Conservation (phyloP, 2,329 filamentous ascomycete species). For the Aspergillus brunneoviolaceus region DNA sequence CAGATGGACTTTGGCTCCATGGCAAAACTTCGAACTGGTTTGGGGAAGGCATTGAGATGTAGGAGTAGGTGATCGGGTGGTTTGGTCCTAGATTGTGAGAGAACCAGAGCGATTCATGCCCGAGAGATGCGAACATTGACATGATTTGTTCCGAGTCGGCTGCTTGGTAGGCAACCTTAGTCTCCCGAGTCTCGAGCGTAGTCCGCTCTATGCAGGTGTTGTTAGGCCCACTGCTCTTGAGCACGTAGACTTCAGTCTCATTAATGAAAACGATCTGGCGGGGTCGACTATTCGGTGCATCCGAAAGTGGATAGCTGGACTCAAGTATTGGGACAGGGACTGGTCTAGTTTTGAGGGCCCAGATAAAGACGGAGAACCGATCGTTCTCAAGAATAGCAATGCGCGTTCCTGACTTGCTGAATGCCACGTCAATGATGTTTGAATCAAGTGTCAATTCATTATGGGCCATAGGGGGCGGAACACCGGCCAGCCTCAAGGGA, state of each 20-base stretch:
- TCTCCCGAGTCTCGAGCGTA: constrained; percentile 34
- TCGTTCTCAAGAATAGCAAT: constrained; percentile 71
- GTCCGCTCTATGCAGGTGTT: constrained; percentile 34
- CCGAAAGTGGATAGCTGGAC: constrained; percentile 38
- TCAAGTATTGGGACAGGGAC: constrained; percentile 39
- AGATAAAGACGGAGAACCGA: constrained; percentile 68
- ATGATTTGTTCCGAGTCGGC: constrained; percentile 35
- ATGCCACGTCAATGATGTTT: constrained; percentile 70
- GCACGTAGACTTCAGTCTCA: constrained; percentile 44
- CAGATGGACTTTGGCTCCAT: constrained; percentile 35
- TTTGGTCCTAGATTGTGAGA: constrained; percentile 29
- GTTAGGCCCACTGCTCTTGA: constrained; percentile 37
- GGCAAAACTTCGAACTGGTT: constrained; percentile 20
- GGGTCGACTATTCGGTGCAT: constrained; percentile 30
- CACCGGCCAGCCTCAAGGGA: constrained; percentile 76
- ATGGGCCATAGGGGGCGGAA: constrained; percentile 90
- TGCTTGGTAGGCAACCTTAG: constrained; percentile 31
- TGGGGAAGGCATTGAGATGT: constrained; percentile 20
- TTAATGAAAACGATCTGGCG: constrained; percentile 50
- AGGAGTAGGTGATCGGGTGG: constrained; percentile 33
- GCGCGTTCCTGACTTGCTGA: constrained; percentile 63
- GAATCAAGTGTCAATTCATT: constrained; percentile 66
- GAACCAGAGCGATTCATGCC: constrained; percentile 39
- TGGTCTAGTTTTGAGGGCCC: constrained; percentile 56
- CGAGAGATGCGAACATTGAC: constrained; percentile 39